Evolutionary conservation across 192 early-diverging fungal genomes (phyloP), one percentile per base, ranked within the genome.

Genomic region (Entomortierella lignicola): DNA sequence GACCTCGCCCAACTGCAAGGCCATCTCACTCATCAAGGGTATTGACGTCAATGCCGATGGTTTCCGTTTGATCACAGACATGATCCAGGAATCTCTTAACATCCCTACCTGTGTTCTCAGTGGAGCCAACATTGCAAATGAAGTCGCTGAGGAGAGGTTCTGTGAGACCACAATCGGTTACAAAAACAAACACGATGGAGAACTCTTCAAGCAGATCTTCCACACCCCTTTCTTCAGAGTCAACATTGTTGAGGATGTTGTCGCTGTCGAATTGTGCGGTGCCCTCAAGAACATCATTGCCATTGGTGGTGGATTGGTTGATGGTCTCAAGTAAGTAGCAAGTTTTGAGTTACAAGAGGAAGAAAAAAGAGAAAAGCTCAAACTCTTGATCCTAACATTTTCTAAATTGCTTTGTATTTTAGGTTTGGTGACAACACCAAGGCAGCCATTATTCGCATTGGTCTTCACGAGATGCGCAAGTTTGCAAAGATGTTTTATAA

Each of bases 271-370:
- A 86, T 86, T 99, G 34, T 99, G 96, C 83, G 98, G 98, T 48
- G 98, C 98, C 11, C 82, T 99, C 37, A 99, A 99, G 86, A 99
- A 99, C 88, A 91, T 99, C 18, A 91, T 99, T n/a, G 98, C 98
- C 20, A 90, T 99, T 58, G 98, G 92, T 23, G 98, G 95, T 37
- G 98, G 98, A 55, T 87, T 98, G 60, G 91, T 96, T 53, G 97
- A 99, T 82, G 97, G 98, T 21, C 86, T 98, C 59, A 93, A 93
- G 72, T 84, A 81, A 58, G 74, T 52, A 29, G 39, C 25, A 23
- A 23, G 4, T 5, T 23, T n/a, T 30, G 13, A 32, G 25, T 26
- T 42, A 8, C 55, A 10, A 37, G 43, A 15, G 6, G 30, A 21
- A 30, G 0, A 25, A 32, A n/a, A 20, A 18, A 54, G 26, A 56